Conservation (phyloP, 139 green algal species). For the Chlorella sp. region DNA sequence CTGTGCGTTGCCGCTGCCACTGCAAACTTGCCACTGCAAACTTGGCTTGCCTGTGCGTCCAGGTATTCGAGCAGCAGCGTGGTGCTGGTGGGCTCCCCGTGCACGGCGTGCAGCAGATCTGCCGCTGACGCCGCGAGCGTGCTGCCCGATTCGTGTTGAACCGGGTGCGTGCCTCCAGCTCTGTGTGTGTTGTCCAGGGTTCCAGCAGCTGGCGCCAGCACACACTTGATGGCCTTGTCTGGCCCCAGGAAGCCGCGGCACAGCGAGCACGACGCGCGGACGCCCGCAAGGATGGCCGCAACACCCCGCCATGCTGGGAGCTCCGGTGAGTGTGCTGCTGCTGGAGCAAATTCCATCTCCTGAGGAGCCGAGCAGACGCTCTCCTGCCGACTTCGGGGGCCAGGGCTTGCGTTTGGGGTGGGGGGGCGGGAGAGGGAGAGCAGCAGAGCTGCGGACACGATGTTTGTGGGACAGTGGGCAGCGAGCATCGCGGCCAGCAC, state of each 20-base stretch:
- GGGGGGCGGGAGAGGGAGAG: neutral
- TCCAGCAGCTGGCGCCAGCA: no score
- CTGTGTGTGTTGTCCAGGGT: no score
- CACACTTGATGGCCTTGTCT: slow-evolving; percentile 4
- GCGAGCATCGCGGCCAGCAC: neutral
- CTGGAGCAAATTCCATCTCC: neutral
- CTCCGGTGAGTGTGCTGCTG: no score
- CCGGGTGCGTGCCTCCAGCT: neutral
- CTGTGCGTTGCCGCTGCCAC: no score
- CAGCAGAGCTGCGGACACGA: neutral
- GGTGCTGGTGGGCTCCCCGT: slow-evolving; percentile 1
- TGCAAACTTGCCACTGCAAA: neutral
- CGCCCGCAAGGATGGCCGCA: neutral
- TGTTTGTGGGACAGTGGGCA: neutral
- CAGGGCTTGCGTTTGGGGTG: neutral
- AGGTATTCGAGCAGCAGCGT: slow-evolving; percentile 3
- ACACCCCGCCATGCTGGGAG: no score
- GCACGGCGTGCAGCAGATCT: neutral
- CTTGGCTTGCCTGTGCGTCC: neutral
- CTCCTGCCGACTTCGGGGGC: neutral
- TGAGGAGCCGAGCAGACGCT: no score
- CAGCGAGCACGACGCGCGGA: slow-evolving; percentile 2
- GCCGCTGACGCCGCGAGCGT: neutral
- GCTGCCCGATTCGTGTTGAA: neutral
- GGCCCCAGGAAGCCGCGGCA: slow-evolving; percentile 14